Evolutionary conservation across 805 yeast species (phyloP).

Genomic region (Myxozyma monticola): DNA sequence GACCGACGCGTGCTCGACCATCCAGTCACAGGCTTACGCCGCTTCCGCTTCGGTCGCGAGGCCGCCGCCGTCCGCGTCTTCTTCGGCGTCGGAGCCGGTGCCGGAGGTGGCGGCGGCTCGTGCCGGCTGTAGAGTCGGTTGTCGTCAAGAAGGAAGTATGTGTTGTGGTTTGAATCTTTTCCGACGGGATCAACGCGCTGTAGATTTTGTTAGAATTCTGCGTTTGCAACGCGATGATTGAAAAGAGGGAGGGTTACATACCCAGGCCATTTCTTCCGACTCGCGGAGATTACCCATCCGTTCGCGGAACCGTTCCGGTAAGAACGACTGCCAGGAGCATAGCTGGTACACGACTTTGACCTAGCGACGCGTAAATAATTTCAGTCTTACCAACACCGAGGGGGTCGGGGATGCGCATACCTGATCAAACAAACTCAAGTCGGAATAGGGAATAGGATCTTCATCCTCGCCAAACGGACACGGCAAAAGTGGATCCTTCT

Average conservation of each 20-base stretch:
- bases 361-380: neutral
- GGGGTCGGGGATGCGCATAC: conserved; percentile 9
- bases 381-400: neutral
- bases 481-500: conserved; percentile 10
- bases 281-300: conserved; percentile 31
- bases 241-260: neutral
- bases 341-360: conserved; percentile 17
- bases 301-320: conserved; percentile 31
- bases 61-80: conserved; percentile 5
- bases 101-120: conserved; percentile 13
- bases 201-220: too few relatives aligned
- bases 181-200: conserved; percentile 39
- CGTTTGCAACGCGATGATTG: too few relatives aligned
- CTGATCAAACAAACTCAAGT: conserved; percentile 24
- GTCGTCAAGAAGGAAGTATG: conserved; percentile 41
- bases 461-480: conserved; percentile 28
- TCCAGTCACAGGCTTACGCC: conserved; percentile 17
- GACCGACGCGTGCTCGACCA: conserved; percentile 20
- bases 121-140: conserved; percentile 37
- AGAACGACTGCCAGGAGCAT: conserved; percentile 25
- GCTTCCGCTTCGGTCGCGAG: conserved; percentile 7
- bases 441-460: conserved; percentile 12
- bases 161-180: conserved; percentile 33
- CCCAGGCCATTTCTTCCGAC: conserved; percentile 28
- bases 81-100: conserved; percentile 13